Evolutionary conservation across 2,329 filamentous ascomycete genomes (phyloP), one percentile per base, ranked within the genome.

Genomic region (Ophioceras dolichostomum): DNA sequence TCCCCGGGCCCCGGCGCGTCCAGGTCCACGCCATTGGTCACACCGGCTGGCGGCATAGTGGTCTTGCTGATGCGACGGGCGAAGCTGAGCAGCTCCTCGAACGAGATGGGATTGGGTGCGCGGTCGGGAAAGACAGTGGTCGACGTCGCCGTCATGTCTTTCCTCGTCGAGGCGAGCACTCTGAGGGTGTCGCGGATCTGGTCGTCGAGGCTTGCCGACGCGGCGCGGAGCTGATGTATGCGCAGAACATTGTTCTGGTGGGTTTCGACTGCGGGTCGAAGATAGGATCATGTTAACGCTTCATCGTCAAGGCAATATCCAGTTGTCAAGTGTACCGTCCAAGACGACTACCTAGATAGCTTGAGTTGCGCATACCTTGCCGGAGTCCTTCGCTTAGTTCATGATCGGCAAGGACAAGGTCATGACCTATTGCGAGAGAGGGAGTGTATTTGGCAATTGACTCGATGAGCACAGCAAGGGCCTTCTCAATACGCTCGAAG

Each of bases 401-500:
- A 30, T 68, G 64, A 52, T 93, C 83, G 18, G 83, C 84, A 7
- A 67, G 64, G 14, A 82, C 64, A 9, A 93, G 73, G 44, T 87
- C 80, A 39, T 73, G 64, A 5, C 80, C 82, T 19, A 79, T 73
- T 26, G 67, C 58, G 4, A 73, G 63, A 6, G 80, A 83, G 0
- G 85, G 84, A 49, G 87, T 85, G 59, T 88, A 89, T 45, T 85
- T 83, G 5, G 83, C 70, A 43, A 93, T 81, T 1, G 83, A 88
- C 54, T 87, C 82, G 47, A 87, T 79, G 24, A 93, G 65, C 20
- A 65, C 75, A 10, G 72, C 69, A 16, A 93, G 64, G 1, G 76
- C 74, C 49, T 70, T 73, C 48, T 83, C 79, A 21, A 83, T 63
- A 34, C 75, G 72, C 52, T 79, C 73, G 42, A 83, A 80, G 48